Base-by-base conservation (phyloP, 257 asterid species). In the Solanum tarijense region DNA sequence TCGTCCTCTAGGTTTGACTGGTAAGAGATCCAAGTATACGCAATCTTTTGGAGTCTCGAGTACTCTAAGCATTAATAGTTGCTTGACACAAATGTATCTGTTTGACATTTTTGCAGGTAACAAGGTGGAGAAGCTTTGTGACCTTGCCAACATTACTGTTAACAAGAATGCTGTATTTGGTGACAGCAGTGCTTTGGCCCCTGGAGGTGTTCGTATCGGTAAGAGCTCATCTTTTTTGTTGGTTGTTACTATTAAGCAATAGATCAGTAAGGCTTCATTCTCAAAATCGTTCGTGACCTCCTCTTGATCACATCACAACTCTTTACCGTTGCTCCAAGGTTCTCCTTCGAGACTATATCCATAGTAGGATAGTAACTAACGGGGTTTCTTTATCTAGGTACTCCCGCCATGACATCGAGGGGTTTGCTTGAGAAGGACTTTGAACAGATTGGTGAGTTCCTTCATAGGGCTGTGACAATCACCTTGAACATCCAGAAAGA, bases 131-230 rank as follows among this genome's bases (percentile, higher is more conserved):
- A 97, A 97, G 86, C 96, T 97, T 58, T 97, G 99, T 71, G 99
- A 97, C 88, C 93, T 96, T 39, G 94, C 96, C 95, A 93, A 93
- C 92, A 97, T 97, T 89, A 96, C 99, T 81, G 98, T 97, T 20
- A 97, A 97, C 94, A 97, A 96, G 94, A 97, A 97, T 88, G 99
- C 99, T 58, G 99, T 96, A 65, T 97, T 97, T 89, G 99, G 99
- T 86, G 99, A 97, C 92, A 97, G 99, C 94, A 96, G 99, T 88
- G 99, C 99, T 20, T 91, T 97, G 89, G 94, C 99, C 83, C 99
- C 99, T 71, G 99, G 99, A 89, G 99, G 99, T 20, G 99, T 97
- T 92, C 99, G 99, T 90, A 93, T 97, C 35, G 99, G 99, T 96
- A 93, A 93, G 94, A 84, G 36, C 60, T 41, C 8, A 29, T 35